Evolutionary conservation across 257 asterid genomes (phyloP).

Genomic region (Primulina tabacum): DNA sequence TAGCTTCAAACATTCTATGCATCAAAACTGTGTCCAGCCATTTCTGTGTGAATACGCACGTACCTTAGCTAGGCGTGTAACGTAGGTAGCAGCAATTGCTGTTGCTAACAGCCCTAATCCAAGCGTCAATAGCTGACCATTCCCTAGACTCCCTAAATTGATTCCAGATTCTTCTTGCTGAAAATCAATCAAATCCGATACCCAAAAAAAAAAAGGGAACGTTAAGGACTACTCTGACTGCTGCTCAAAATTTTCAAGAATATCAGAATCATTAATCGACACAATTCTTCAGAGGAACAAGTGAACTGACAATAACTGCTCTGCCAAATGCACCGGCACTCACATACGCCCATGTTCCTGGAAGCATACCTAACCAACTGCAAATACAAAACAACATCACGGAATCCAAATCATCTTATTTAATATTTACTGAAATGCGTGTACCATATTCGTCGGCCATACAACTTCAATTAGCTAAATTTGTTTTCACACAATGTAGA

Average conservation of each 20-base stretch:
- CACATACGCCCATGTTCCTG: slow-evolving; percentile 98
- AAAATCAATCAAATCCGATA: slow-evolving; percentile 8
- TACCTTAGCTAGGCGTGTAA: slow-evolving; percentile 91
- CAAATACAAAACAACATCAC: slow-evolving; percentile 16
- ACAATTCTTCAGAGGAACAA: background rate
- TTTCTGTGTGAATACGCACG: slow-evolving; percentile 19
- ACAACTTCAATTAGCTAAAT: background rate
- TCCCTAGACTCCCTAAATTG: slow-evolving; percentile 45
- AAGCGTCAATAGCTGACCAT: slow-evolving; percentile 69
- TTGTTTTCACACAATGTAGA: background rate
- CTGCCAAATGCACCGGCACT: slow-evolving; percentile 99
- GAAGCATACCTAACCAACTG: slow-evolving; percentile 99
- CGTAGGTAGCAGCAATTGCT: slow-evolving; percentile 81
- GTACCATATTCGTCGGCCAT: background rate
- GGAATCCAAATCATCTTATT: slow-evolving; percentile 8
- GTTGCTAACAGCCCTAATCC: slow-evolving; percentile 80
- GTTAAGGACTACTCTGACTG: background rate
- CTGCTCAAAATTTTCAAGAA: background rate
- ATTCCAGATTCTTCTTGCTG: slow-evolving; percentile 85
- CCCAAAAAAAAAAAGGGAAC: background rate
- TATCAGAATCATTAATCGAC: background rate
- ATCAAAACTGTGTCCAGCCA: background rate
- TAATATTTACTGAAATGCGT: background rate
- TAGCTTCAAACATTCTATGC: background rate
- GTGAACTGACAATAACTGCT: slow-evolving; percentile 74